Conservation (phyloP, 2,329 filamentous ascomycete species). For the Calonectria montana region DNA sequence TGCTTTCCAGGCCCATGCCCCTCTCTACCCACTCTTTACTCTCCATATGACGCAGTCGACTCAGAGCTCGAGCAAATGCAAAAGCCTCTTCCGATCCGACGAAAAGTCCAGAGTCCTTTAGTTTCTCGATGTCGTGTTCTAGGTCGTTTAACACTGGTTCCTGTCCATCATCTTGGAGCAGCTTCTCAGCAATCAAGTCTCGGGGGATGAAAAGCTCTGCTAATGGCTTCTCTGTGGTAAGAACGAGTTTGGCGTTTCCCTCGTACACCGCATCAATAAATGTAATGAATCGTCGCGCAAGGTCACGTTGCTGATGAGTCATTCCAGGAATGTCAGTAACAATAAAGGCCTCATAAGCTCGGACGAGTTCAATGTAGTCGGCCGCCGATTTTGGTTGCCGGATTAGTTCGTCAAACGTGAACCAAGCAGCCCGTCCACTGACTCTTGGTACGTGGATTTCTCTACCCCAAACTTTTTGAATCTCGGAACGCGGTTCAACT, state of each 20-base stretch:
- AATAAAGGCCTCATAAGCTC: constrained; percentile 91
- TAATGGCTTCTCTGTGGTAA: constrained; percentile 89
- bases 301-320: constrained; percentile 86
- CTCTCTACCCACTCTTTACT: constrained; percentile 95
- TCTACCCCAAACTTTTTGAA: constrained; percentile 91
- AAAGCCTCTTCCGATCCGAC: constrained; percentile 96
- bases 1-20: constrained; percentile 73
- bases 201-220: constrained; percentile 86
- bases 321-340: constrained; percentile 93
- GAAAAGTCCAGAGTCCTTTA: constrained; percentile 90
- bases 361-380: constrained; percentile 92
- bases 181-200: constrained; percentile 71
- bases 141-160: constrained; percentile 88
- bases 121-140: constrained; percentile 82
- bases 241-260: constrained; percentile 89
- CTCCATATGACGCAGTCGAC: constrained; percentile 90
- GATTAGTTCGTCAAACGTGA: constrained; percentile 93
- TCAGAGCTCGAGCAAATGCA: constrained; percentile 91
- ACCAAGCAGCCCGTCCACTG: constrained; percentile 88
- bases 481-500: constrained; percentile 79
- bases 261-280: constrained; percentile 98
- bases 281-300: constrained; percentile 94
- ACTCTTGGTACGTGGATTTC: constrained; percentile 89
- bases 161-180: constrained; percentile 61
- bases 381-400: constrained; percentile 89